Conservation (phyloP, 805 yeast genomes). For the Suhomyces xylopsoci region DNA sequence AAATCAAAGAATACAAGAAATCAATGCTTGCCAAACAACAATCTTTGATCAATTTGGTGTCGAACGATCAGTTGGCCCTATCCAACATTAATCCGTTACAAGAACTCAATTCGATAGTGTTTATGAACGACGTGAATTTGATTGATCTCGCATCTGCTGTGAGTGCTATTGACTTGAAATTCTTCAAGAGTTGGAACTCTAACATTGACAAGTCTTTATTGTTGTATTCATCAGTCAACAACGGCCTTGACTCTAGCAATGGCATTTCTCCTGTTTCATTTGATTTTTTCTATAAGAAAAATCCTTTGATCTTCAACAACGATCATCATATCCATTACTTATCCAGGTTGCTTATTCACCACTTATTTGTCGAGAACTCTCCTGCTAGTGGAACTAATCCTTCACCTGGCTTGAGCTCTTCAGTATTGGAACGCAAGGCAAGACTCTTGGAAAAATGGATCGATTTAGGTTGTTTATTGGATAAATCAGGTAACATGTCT, state of each 20-base stretch:
- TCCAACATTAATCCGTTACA: conserved; percentile 19
- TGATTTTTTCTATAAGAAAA: conserved; percentile 47
- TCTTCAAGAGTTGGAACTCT: conserved; percentile 74
- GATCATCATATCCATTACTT: conserved; percentile 68
- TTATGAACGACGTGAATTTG: conserved; percentile 51
- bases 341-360: conserved; percentile 66
- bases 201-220: conserved; percentile 72
- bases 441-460: conserved; percentile 78
- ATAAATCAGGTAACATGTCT: conserved; percentile 84
- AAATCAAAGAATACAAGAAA: conserved; percentile 52
- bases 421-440: conserved; percentile 50
- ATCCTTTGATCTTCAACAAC: conserved; percentile 77
- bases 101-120: conserved; percentile 41
- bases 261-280: conserved; percentile 2
- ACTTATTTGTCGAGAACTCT: conserved; percentile 56
- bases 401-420: conserved; percentile 9
- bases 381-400: conserved; percentile 4
- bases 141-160: conserved; percentile 60
- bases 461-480: conserved; percentile 72
- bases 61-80: conserved; percentile 9
- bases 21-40: conserved; percentile 52
- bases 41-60: conserved; percentile 26
- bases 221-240: conserved; percentile 47
- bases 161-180: conserved; percentile 62
- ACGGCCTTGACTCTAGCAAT: conserved; percentile 6